phyloP scores from a whole-genome alignment of 495 filamentous ascomycete species.

The Parathielavia hyrcaniae region DNA sequence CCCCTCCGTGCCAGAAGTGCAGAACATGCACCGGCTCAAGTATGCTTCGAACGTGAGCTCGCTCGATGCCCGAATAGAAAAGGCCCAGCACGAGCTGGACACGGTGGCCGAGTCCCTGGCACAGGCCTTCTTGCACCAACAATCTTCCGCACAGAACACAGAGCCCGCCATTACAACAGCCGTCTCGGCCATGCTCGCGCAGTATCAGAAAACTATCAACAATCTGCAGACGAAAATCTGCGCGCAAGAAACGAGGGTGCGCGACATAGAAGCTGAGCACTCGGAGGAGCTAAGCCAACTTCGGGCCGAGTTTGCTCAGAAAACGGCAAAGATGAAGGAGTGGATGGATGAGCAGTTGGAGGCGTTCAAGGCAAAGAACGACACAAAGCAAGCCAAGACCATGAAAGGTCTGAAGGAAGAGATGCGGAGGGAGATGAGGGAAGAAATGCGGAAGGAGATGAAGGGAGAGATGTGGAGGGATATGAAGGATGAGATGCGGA shows the following conservation, averaged over 20 bases:
- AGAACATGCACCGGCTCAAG: conserved; percentile 19
- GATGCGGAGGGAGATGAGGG: background rate
- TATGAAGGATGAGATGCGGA: background rate
- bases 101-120: background rate
- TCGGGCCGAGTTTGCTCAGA: background rate
- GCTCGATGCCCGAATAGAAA: conserved; percentile 5
- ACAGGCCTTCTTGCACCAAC: background rate
- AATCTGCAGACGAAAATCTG: background rate
- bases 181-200: background rate
- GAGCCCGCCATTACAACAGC: background rate
- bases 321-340: background rate
- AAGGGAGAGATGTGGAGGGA: conserved; percentile 6
- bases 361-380: conserved; percentile 8
- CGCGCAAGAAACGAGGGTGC: conserved; percentile 4
- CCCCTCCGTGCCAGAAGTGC: conserved; percentile 29
- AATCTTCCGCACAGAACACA: background rate
- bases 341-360: background rate
- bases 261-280: background rate
- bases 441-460: background rate
- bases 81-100: background rate
- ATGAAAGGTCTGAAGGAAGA: conserved; percentile 10
- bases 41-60: background rate
- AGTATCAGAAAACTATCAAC: background rate
- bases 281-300: background rate
- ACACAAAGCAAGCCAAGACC: background rate